Evolutionary conservation across 352 stramenopile species (phyloP).

Genomic region (Salisapilia sapeloensis): DNA sequence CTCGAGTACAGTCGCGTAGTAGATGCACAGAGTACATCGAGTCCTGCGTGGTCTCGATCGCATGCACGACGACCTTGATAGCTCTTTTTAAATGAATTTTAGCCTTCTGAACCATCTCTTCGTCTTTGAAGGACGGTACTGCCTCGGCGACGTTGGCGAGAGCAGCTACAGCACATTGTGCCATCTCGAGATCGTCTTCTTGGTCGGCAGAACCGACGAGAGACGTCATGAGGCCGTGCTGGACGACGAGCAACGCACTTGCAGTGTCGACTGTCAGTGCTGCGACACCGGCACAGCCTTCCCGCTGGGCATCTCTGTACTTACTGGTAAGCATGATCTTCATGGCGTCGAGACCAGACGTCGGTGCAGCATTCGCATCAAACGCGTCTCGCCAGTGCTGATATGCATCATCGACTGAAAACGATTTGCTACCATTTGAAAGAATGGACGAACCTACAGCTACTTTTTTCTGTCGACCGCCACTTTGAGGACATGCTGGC

Average conservation of each 20-base stretch:
- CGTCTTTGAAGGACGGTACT: constrained; percentile 22
- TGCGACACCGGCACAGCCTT: constrained; percentile 53
- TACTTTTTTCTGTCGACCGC: constrained; percentile 37
- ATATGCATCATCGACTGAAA: background rate
- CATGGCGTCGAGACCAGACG: constrained; percentile 63
- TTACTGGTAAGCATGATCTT: constrained; percentile 74
- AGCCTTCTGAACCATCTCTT: constrained; percentile 11
- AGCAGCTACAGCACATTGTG: constrained; percentile 40
- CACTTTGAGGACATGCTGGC: constrained; percentile 42
- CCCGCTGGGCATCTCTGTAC: constrained; percentile 47
- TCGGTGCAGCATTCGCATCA: constrained; percentile 18
- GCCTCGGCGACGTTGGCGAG: constrained; percentile 49
- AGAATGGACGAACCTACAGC: constrained; percentile 1
- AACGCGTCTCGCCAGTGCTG: constrained; percentile 8
- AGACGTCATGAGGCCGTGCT: constrained; percentile 27
- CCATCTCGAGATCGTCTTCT: constrained; percentile 42
- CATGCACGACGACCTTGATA: constrained; percentile 17
- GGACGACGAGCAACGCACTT: constrained; percentile 37
- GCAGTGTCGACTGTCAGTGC: constrained; percentile 47
- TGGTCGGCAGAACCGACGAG: constrained; percentile 20
- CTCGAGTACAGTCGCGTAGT: constrained; percentile 49
- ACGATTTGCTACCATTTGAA: background rate
- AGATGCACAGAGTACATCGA: constrained; percentile 49
- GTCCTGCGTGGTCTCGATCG: constrained; percentile 26
- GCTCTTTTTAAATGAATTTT: constrained; percentile 31